Base-by-base conservation (phyloP, 768 basidiomycete species). In the Boletus huronensis region DNA sequence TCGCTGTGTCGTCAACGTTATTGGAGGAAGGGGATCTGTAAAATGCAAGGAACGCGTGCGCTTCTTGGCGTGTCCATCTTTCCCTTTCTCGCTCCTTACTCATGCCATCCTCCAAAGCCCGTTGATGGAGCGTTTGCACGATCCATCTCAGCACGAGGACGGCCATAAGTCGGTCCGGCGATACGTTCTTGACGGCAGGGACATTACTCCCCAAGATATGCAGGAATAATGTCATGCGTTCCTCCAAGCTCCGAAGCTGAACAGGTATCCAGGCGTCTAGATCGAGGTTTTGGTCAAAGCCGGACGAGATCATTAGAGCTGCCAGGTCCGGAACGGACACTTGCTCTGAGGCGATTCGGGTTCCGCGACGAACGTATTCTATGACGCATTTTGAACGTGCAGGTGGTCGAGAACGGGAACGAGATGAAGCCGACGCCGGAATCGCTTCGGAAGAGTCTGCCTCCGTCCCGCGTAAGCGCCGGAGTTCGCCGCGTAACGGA, bases 301-400 rank as follows among this genome's bases (percentile, higher is more conserved):
- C 65, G 13, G 73, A 60, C 17, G 73, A 71, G 13, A 72, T 69
- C 19, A 87, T 68, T 17, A 89, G 66, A 11, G 77, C 74, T 38
- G 71, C 54, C 14, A 90, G 61, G 11, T 80, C 63, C 17, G 72
- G 75, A 4, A 89, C 82, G 0, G 46, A 53, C n/a, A 89, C 75
- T 16, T 74, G 72, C 60, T 90, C 87, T 16, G 78, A 61, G 6
- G 79, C 79, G 57, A 90, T 74, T 47, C 87, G 77, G 3, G 81
- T 80, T 17, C 89, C 90, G 14, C 86, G 82, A 35, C 90, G 81
- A 42, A 88, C 65, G 57, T 89, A 85, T 58, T 91, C 88, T 6
- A 55, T 65, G 23, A 81, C 63, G 13, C 58, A 46, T 49, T 70
- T 76, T 14, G 62, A 59, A 6, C 39, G 62, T 5, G 47, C 32